Percentiles rank a stretch among this genome's conserved stretches.
Evolutionary conservation across 78 protist genomes (phyloP).

Genomic region (Monocercomonoides exilis): DNA sequence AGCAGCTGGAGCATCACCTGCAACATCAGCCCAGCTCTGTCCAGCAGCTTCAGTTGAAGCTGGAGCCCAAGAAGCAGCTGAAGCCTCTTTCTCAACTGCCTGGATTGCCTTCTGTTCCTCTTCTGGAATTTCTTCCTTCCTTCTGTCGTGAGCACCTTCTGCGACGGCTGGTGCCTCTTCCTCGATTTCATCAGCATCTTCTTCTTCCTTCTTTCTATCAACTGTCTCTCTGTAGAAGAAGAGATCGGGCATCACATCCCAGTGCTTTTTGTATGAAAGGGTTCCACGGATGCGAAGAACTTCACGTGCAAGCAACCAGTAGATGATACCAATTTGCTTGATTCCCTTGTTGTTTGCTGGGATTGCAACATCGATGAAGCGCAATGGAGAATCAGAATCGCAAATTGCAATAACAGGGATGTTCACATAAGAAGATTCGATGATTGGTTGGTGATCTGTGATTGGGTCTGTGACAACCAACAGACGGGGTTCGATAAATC

Average conservation of each 20-base stretch:
- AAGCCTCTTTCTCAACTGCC: too few species aligned
- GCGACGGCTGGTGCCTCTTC: too few species aligned
- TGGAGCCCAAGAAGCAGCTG: too few species aligned
- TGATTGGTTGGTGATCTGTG: conserved; percentile 88
- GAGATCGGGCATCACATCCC: conserved; percentile 92
- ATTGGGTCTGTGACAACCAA: conserved; percentile 92
- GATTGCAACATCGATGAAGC: conserved; percentile 89
- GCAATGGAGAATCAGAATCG: conserved; percentile 84
- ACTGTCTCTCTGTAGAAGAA: conserved; percentile 88
- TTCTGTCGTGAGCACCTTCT: too few species aligned
- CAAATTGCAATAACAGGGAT: conserved; percentile 95
- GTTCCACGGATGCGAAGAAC: conserved; percentile 90
- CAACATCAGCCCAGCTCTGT: too few species aligned
- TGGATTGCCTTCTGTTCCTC: too few species aligned
- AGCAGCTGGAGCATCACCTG: too few species aligned
- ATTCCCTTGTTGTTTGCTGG: conserved; percentile 96
- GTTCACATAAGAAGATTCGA: too few species aligned
- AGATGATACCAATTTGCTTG: too few species aligned
- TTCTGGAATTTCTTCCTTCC: too few species aligned
- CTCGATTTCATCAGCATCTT: too few species aligned
- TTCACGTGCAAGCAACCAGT: conserved; percentile 99
- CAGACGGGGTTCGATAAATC: conserved; percentile 97
- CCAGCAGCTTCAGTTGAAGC: too few species aligned
- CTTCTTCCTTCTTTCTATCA: conserved; percentile 63
- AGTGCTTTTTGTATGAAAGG: conserved; percentile 71